These are phyloP conservation scores for Leccinum disarticulatum DNA, from an alignment of 768 basidiomycete genomes.

Conservation along the genomic window DNA sequence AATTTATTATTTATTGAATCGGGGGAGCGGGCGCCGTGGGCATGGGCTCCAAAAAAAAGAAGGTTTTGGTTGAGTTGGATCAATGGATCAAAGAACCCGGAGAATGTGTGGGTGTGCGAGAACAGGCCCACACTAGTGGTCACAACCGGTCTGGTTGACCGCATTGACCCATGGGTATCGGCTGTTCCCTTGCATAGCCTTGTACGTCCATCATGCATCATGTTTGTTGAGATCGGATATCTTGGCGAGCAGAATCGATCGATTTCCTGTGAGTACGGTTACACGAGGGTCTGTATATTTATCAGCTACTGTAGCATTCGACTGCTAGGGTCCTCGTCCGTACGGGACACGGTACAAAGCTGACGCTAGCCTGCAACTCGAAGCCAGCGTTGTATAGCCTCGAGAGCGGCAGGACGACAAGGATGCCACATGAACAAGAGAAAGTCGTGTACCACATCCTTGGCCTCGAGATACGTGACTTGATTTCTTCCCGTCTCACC, in stretches of 20 bases:
- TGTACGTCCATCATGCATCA: not conserved
- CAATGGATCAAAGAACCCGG: not conserved
- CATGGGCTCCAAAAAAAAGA: not conserved
- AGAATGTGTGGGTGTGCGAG: not conserved
- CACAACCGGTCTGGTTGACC: not conserved
- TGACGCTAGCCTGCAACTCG: too few species aligned
- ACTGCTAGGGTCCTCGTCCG: too few species aligned
- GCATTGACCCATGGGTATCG: not conserved
- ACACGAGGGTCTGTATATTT: not conserved
- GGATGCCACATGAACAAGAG: constrained; percentile 35
- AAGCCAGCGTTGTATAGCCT: too few species aligned
- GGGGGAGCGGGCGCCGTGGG: not conserved
- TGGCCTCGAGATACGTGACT: constrained; percentile 48
- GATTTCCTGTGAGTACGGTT: not conserved
- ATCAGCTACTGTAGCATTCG: not conserved
- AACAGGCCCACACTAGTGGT: not conserved
- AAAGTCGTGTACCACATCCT: constrained; percentile 57
- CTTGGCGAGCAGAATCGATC: not conserved
- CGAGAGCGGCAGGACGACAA: too few species aligned
- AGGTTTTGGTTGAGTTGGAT: not conserved
- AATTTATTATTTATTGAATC: not conserved
- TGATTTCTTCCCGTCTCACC: constrained; percentile 46
- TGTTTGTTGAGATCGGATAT: not conserved
- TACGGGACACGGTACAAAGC: too few species aligned
- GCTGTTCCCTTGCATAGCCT: not conserved